These are phyloP conservation scores for Pholiota conissans DNA, from an alignment of 768 basidiomycete species.

Conservation along the genomic window DNA sequence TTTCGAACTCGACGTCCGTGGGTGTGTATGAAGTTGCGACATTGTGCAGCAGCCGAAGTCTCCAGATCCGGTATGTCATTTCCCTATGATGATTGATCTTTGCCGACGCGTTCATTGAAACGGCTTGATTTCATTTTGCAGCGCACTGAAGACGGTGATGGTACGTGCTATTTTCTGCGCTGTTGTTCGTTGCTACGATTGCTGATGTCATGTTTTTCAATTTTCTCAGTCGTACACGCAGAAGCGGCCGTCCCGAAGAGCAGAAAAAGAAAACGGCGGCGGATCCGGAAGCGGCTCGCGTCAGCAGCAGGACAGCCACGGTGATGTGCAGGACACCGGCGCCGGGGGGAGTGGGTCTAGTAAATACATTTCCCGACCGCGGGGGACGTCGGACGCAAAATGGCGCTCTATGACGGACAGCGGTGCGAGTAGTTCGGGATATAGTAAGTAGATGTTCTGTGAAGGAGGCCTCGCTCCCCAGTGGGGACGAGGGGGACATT, in stretches of 20 bases:
- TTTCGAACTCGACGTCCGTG: constrained; percentile 84
- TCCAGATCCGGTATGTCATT: constrained; percentile 76
- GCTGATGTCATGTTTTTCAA: background rate
- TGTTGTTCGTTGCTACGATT: background rate
- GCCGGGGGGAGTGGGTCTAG: constrained; percentile 25
- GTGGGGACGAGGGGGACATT: background rate
- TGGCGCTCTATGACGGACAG: constrained; percentile 39
- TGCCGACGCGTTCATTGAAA: background rate
- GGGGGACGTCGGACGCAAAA: constrained; percentile 76
- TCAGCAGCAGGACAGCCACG: constrained; percentile 16
- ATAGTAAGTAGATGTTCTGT: constrained; percentile 27
- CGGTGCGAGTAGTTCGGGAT: constrained; percentile 25
- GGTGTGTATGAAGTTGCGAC: constrained; percentile 96
- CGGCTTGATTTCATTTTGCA: constrained; percentile 22
- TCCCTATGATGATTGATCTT: background rate
- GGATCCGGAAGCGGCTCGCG: constrained; percentile 28
- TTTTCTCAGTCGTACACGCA: constrained; percentile 70
- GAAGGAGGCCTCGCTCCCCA: constrained; percentile 5
- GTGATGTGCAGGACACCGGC: constrained; percentile 18
- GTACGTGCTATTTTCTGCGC: constrained; percentile 36
- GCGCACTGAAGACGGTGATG: constrained; percentile 84
- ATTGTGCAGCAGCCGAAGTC: constrained; percentile 80
- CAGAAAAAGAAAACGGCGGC: constrained; percentile 42
- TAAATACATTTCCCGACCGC: constrained; percentile 49
- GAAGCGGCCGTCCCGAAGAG: constrained; percentile 63